phyloP scores from a whole-genome alignment of 78 protist genomes.

The Polysphondylium violaceum region DNA sequence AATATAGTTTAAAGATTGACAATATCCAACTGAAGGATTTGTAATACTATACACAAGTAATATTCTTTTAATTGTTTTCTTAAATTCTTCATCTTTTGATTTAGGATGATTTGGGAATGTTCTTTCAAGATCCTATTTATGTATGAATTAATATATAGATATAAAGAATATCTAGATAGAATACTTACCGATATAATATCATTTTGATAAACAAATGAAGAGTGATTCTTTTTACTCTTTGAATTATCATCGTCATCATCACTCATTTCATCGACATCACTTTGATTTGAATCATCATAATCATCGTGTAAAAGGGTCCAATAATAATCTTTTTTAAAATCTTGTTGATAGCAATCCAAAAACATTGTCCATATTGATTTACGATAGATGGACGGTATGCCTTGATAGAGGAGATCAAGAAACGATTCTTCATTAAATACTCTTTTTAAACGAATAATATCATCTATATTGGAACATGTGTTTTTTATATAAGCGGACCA shows the following conservation, averaged over 20 bases:
- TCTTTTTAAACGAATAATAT: slow-evolving; percentile 3
- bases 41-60: slow-evolving; percentile 51
- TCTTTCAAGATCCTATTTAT: slow-evolving; percentile 57
- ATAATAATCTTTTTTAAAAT: slow-evolving; percentile 55
- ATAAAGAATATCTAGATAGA: neutral
- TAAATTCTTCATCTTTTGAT: slow-evolving; percentile 45
- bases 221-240: neutral
- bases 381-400: slow-evolving; percentile 23
- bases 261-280: neutral
- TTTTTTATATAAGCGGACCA: slow-evolving; percentile 48
- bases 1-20: slow-evolving; percentile 74
- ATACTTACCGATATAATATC: slow-evolving; percentile 28
- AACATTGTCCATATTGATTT: slow-evolving; percentile 42
- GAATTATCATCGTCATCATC: neutral
- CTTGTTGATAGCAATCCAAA: slow-evolving; percentile 13
- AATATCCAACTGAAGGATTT: slow-evolving; percentile 65
- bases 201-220: neutral
- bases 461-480: slow-evolving; percentile 15
- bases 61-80: slow-evolving; percentile 29
- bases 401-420: slow-evolving; percentile 5
- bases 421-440: slow-evolving; percentile 19
- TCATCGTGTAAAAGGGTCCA: slow-evolving; percentile 21
- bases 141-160: too few relatives aligned
- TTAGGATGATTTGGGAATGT: slow-evolving; percentile 67
- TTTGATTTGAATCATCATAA: neutral